phyloP scores from a whole-genome alignment of 805 yeast species.

The Candida sakaeoensis region DNA sequence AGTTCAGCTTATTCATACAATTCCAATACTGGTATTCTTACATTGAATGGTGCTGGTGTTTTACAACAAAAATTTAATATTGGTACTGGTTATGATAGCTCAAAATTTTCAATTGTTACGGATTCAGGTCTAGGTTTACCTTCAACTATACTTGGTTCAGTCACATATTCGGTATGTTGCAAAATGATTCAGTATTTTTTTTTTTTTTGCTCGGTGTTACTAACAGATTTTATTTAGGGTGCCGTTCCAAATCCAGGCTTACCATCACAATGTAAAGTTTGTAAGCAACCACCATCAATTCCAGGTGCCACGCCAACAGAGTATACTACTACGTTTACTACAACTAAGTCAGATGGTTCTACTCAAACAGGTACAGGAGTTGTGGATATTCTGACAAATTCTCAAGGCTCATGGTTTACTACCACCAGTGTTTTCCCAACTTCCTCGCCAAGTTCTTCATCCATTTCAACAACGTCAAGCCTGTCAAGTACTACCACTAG shows the following conservation, averaged over 20 bases:
- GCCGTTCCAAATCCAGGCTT: constrained; percentile 18
- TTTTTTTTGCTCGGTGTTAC: constrained; percentile 7
- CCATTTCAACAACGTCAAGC: too few species aligned
- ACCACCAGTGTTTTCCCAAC: constrained; percentile 11
- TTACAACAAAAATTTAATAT: constrained; percentile 15
- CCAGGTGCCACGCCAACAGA: constrained; percentile 14
- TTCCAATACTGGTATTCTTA: constrained; percentile 20
- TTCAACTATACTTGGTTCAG: constrained; percentile 16
- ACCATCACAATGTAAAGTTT: constrained; percentile 19
- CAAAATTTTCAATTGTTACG: constrained; percentile 13
- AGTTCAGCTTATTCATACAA: constrained; percentile 9
- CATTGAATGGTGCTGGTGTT: constrained; percentile 8
- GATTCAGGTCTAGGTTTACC: constrained; percentile 18
- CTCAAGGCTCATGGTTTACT: constrained; percentile 8
- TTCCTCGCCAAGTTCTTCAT: constrained; percentile 7
- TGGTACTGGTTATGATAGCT: constrained; percentile 21
- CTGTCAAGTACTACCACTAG: too few species aligned
- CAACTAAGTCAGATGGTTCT: constrained; percentile 4
- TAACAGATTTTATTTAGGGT: constrained; percentile 10
- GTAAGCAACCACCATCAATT: constrained; percentile 15
- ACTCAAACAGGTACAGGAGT: constrained; percentile 10
- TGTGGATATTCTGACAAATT: constrained; percentile 10
- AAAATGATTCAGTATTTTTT: not conserved
- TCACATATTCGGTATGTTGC: constrained; percentile 13
- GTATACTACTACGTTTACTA: constrained; percentile 13